phyloP scores from a whole-genome alignment of 1,284 basidiomycete species.

The Tilletia indica region DNA sequence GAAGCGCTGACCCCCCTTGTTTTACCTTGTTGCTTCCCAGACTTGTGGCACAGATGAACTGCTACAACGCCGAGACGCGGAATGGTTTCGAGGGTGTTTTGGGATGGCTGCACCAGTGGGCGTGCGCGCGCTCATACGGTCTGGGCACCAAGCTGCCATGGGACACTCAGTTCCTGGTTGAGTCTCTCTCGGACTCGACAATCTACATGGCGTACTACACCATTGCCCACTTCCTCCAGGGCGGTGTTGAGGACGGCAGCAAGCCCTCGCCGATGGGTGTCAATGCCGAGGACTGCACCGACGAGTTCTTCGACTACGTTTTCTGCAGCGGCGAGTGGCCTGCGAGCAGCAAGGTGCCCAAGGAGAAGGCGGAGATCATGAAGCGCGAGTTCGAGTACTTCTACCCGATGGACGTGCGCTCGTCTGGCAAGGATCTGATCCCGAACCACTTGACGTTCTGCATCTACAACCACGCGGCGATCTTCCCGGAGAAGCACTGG shows the following conservation, averaged over 20 bases:
- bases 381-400: conserved; percentile 94
- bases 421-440: conserved; percentile 97
- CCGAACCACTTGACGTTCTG: conserved; percentile 95
- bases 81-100: conserved; percentile 88
- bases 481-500: conserved; percentile 93
- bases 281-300: conserved; percentile 86
- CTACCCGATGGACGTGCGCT: conserved; percentile 97
- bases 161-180: conserved; percentile 94
- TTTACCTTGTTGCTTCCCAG: conserved; percentile 58
- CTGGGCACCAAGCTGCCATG: conserved; percentile 94
- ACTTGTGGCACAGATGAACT: conserved; percentile 80
- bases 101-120: conserved; percentile 97
- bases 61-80: conserved; percentile 82
- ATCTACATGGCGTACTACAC: conserved; percentile 99
- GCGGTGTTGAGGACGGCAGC: conserved; percentile 70
- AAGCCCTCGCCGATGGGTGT: conserved; percentile 80
- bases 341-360: conserved; percentile 64
- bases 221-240: conserved; percentile 66
- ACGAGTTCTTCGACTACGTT: conserved; percentile 95
- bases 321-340: conserved; percentile 78
- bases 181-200: conserved; percentile 94
- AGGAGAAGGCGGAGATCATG: conserved; percentile 77
- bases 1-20: too few species aligned
- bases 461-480: conserved; percentile 87
- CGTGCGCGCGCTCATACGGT: conserved; percentile 94